These are phyloP conservation scores for Pseudopyrenochaeta lycopersici DNA, from an alignment of 2,329 filamentous ascomycete species.

Conservation along the genomic window DNA sequence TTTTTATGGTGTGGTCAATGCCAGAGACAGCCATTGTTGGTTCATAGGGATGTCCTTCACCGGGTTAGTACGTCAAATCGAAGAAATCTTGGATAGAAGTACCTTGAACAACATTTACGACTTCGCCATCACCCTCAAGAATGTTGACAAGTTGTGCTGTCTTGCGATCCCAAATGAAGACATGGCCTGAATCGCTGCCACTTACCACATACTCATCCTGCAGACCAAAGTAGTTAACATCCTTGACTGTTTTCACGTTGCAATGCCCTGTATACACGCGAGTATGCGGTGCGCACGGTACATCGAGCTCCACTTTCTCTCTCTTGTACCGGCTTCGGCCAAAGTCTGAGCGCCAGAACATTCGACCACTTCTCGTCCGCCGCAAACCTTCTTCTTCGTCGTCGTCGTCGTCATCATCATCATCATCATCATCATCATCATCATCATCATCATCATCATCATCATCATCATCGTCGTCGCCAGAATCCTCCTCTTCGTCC, in stretches of 20 bases:
- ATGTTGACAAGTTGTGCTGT: slow-evolving; percentile 70
- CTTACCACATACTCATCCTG: slow-evolving; percentile 75
- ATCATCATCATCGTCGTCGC: slow-evolving; percentile 32
- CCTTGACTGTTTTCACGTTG: slow-evolving; percentile 73
- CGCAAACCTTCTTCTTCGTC: slow-evolving; percentile 42
- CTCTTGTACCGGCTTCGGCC: slow-evolving; percentile 55
- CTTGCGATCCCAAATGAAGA: slow-evolving; percentile 75
- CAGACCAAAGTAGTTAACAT: slow-evolving; percentile 73
- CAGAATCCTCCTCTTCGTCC: slow-evolving; percentile 36
- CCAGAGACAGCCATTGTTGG: slow-evolving; percentile 72
- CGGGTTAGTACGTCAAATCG: slow-evolving; percentile 18
- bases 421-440: slow-evolving; percentile 42
- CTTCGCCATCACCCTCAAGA: slow-evolving; percentile 71
- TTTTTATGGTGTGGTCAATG: slow-evolving; percentile 74
- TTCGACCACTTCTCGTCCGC: slow-evolving; percentile 48
- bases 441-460: slow-evolving; percentile 36
- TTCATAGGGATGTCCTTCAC: slow-evolving; percentile 70
- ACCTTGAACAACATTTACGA: slow-evolving; percentile 75
- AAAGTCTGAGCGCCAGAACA: slow-evolving; percentile 60
- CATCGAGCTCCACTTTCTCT: slow-evolving; percentile 62
- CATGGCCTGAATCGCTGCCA: slow-evolving; percentile 71
- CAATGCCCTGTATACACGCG: slow-evolving; percentile 70
- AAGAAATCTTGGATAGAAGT: slow-evolving; percentile 7
- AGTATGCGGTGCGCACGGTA: slow-evolving; percentile 65
- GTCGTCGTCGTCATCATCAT: slow-evolving; percentile 40